These are phyloP conservation scores for Viola odorata DNA, from an alignment of 345 rosid species.

Conservation along the genomic window DNA sequence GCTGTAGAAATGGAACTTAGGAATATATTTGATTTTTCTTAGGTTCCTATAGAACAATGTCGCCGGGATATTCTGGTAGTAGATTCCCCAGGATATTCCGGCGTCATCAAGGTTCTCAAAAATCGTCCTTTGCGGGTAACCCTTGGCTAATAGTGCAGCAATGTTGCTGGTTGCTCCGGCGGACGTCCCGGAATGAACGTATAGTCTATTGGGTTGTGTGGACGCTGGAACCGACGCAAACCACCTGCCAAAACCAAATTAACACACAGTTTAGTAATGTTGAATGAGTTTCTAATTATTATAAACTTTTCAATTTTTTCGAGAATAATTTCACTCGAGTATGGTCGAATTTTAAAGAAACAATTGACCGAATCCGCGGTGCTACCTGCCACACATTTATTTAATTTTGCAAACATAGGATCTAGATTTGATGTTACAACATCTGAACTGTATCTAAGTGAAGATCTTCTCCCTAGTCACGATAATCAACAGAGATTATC, in stretches of 20 bases:
- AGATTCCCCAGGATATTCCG: conserved; percentile 62
- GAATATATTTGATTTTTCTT: conserved; percentile 58
- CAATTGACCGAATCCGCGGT: too few species aligned
- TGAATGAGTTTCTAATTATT: too few species aligned
- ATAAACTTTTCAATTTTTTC: too few species aligned
- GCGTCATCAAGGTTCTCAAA: conserved; percentile 57
- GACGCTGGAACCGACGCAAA: conserved; percentile 86
- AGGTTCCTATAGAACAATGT: conserved; percentile 61
- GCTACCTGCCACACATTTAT: too few species aligned
- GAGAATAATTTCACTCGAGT: too few species aligned
- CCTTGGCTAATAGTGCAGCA: conserved; percentile 42
- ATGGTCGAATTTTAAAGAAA: too few species aligned
- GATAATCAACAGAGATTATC: too few species aligned
- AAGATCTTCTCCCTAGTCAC: too few species aligned
- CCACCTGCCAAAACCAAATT: conserved; percentile 37
- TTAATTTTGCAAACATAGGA: too few species aligned
- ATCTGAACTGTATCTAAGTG: too few species aligned
- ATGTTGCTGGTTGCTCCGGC: conserved; percentile 86
- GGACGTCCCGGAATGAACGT: conserved; percentile 71
- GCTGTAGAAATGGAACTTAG: conserved; percentile 47
- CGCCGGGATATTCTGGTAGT: conserved; percentile 85
- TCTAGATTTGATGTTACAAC: too few species aligned
- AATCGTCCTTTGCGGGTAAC: conserved; percentile 79
- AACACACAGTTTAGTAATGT: neutral
- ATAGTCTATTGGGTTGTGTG: conserved; percentile 83